Evolutionary conservation across 129 eudicot genomes (phyloP), one percentile per base, ranked within the genome.

Genomic region (Centella asiatica): DNA sequence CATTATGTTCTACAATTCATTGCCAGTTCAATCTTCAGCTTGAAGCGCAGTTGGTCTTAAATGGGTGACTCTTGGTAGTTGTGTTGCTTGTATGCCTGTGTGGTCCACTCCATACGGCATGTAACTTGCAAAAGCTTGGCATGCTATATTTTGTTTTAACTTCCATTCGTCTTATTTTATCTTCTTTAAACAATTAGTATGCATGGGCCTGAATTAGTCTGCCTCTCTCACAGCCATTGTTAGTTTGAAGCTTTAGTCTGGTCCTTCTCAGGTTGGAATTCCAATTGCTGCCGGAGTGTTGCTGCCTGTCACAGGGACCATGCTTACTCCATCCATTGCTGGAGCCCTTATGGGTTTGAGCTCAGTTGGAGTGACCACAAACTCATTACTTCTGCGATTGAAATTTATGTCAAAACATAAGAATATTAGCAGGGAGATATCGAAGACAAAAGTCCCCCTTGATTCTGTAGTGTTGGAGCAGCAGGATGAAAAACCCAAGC

Each of bases 321-420:
- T 92, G 95, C 90, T 87, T 42, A 87, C 98, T 33, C 98, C 98
- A 48, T 92, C 98, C 45, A 92, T 92, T 60, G 98, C 98, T 0
- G 98, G 98, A 39, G 98, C 82, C 24, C 90, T 90, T 22, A 90
- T 90, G 98, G 98, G 98, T 25, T 71, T 90, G 60, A 92, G 98
- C 58, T 92, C 98, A 2, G 68, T 92, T 19, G 98, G 98, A 6
- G 98, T 92, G 28, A 87, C 88, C 94, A 71, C 90, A 33, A 92
- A 92, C 74, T 92, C 98, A 6, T 74, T 92, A 70, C 89, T 92
- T 66, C 65, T 92, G 69, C 79, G 98, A 58, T 70, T 92, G 37
- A 87, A 72, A 64, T 87, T 84, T 66, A 61, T 72, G 28, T 76
- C 88, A 40, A 66, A 68, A 44, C 79, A 83, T 57, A 79, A 72